Percentiles rank a stretch among this genome's conserved stretches.
Conservation (phyloP, 371 early-diverging fungal genomes). For the Mortierella sp. region DNA sequence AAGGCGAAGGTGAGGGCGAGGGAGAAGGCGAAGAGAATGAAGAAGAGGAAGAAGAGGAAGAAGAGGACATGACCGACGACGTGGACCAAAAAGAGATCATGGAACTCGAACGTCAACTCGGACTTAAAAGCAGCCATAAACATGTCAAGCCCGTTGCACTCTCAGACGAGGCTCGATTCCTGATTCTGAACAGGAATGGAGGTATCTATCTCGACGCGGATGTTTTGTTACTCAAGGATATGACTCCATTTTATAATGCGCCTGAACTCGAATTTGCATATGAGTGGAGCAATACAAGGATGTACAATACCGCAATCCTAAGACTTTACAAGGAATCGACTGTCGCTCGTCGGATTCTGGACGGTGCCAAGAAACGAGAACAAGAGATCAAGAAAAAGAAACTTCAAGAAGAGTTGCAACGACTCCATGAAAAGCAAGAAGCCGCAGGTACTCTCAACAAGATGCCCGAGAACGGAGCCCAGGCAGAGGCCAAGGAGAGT, state of each 20-base stretch:
- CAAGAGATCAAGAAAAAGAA: slow-evolving; percentile 16
- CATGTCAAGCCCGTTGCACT: slow-evolving; percentile 37
- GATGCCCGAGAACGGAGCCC: neutral
- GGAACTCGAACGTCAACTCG: slow-evolving; percentile 1
- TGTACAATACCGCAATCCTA: slow-evolving; percentile 50
- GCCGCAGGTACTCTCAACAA: neutral
- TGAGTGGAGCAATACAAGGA: slow-evolving; percentile 43
- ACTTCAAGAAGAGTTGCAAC: neutral
- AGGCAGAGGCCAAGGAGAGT: too few species aligned
- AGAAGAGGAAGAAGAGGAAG: slow-evolving; percentile 1
- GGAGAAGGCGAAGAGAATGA: neutral
- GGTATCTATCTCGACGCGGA: slow-evolving; percentile 52
- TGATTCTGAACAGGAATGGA: slow-evolving; percentile 43
- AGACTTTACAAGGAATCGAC: slow-evolving; percentile 28
- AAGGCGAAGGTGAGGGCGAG: neutral
- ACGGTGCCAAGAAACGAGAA: slow-evolving; percentile 35
- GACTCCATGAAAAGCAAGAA: neutral
- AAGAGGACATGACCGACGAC: neutral
- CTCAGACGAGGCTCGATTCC: slow-evolving; percentile 48
- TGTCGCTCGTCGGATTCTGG: slow-evolving; percentile 36
- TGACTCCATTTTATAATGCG: slow-evolving; percentile 39
- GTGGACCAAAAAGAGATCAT: slow-evolving; percentile 1
- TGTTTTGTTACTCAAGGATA: slow-evolving; percentile 45
- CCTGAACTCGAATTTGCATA: slow-evolving; percentile 44
- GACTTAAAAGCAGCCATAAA: neutral